Evolutionary conservation across 2,329 filamentous ascomycete genomes (phyloP), one percentile per base, ranked within the genome.

Genomic region (Celoporthe dispersa): DNA sequence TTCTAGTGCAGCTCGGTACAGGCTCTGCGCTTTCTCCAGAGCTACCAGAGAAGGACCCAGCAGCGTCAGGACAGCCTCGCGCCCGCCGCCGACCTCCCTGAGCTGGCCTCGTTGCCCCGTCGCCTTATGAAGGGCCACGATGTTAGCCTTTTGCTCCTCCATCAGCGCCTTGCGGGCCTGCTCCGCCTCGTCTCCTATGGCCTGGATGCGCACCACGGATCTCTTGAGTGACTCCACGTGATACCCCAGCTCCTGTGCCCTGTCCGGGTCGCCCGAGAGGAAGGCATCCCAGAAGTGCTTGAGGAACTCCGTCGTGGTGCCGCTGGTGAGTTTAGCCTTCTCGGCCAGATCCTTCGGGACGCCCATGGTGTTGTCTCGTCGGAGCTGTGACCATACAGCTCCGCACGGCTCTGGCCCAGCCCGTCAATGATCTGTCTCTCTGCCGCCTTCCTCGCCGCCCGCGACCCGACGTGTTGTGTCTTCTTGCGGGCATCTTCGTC

Each of bases 201-300:
- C 90, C 69, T 92, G 88, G 79, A 98, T 95, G 35, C 96, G 89
- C 71, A 91, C 88, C 68, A 90, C 84, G 0, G 94, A 95, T 70
- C 91, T 89, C 71, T 89, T 88, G 19, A 99, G 85, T 12, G 94
- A 95, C 78, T 97, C 93, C 9, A 92, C 90, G 62, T 98, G 86
- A 72, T 92, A 94, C 8, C 90, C 89, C 19, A 98, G 86, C 80
- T 99, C 95, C 57, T 86, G 86, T 0, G 93, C 93, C 44, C 93
- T 90, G 71, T 93, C 91, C 0, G 92, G 83, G 77, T 98, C 93
- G 19, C 94, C 95, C 0, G 94, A 98, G 35, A 97, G 86, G 77
- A 97, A 99, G 0, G 94, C 90, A 44, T 89, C 87, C 95, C 95
- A 99, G 83, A 99, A 99, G 79, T 98, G 97, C 75, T 95, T 93